A percentile compares a stretch with the other conserved stretches of the same genome.
Evolutionary conservation across 129 eudicot species (phyloP).

Genomic region (Rutidosis leptorrhynchoides): DNA sequence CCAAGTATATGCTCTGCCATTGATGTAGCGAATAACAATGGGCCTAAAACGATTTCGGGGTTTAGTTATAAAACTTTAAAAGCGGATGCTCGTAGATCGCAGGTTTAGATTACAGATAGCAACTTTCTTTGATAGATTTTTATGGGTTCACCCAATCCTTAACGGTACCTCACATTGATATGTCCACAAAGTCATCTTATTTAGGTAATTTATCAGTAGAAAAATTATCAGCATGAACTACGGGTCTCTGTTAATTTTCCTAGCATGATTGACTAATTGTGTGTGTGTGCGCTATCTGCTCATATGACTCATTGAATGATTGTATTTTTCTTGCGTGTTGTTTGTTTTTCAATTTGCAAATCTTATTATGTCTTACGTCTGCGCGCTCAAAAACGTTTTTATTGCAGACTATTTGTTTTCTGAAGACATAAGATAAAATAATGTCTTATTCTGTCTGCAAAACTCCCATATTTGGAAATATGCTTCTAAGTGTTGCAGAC

Average conservation of each 20-base stretch:
- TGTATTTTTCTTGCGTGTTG: constrained; percentile 52
- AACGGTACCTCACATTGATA: constrained; percentile 51
- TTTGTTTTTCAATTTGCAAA: too few species aligned
- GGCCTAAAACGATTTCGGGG: constrained; percentile 40
- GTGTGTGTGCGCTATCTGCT: neutral
- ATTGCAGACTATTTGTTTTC: too few species aligned
- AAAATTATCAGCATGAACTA: constrained; percentile 9
- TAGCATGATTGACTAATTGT: constrained; percentile 16
- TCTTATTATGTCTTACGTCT: too few species aligned
- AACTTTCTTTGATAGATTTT: constrained; percentile 56
- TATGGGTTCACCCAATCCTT: constrained; percentile 29
- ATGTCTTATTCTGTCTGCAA: too few species aligned
- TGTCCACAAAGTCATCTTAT: constrained; percentile 54
- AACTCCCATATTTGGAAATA: too few species aligned
- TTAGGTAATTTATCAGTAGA: constrained; percentile 41
- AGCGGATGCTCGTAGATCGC: constrained; percentile 33
- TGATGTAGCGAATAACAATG: constrained; percentile 49
- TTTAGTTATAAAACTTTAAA: constrained; percentile 53
- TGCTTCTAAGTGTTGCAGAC: too few species aligned
- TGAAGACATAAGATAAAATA: too few species aligned
- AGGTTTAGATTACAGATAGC: constrained; percentile 50
- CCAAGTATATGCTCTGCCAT: constrained; percentile 68
- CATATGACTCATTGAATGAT: constrained; percentile 37
- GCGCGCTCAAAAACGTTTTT: too few species aligned
- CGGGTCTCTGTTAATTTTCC: constrained; percentile 14